Percentiles rank a stretch among this genome's conserved stretches.
Conservation (phyloP, 768 basidiomycete genomes). For the Lyophyllum shimeji region DNA sequence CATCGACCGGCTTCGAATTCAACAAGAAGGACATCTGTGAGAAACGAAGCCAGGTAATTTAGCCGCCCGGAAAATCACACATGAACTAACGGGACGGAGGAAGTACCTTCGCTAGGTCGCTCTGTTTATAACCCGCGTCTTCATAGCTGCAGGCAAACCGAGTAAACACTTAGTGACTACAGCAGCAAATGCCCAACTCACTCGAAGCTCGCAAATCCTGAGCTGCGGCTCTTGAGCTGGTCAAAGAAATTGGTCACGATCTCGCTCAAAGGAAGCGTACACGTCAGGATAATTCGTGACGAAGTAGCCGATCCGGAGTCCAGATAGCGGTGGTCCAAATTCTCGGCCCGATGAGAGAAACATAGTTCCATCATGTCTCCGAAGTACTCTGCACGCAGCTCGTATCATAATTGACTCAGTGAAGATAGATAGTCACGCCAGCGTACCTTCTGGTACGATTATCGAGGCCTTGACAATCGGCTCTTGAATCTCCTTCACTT, state of each 20-base stretch:
- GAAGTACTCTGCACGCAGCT: constrained; percentile 65
- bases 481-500: constrained; percentile 81
- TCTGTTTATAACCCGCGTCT: constrained; percentile 83
- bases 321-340: constrained; percentile 82
- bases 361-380: constrained; percentile 97
- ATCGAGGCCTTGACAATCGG: constrained; percentile 93
- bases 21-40: constrained; percentile 86
- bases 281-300: constrained; percentile 77
- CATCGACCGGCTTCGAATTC: constrained; percentile 89
- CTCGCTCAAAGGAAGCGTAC: constrained; percentile 84
- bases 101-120: constrained; percentile 79
- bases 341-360: constrained; percentile 78
- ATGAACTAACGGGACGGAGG: background rate
- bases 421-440: background rate
- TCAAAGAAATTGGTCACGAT: constrained; percentile 97
- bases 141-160: constrained; percentile 67
- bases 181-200: constrained; percentile 35
- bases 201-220: constrained; percentile 92
- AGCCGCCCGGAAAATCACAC: background rate
- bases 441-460: constrained; percentile 86
- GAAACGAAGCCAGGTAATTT: background rate
- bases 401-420: background rate
- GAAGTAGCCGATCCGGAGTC: constrained; percentile 54
- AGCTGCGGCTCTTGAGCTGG: constrained; percentile 88
- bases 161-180: background rate